These are phyloP conservation scores for Phanerochaete sordida DNA, from an alignment of 768 basidiomycete genomes.

Conservation along the genomic window DNA sequence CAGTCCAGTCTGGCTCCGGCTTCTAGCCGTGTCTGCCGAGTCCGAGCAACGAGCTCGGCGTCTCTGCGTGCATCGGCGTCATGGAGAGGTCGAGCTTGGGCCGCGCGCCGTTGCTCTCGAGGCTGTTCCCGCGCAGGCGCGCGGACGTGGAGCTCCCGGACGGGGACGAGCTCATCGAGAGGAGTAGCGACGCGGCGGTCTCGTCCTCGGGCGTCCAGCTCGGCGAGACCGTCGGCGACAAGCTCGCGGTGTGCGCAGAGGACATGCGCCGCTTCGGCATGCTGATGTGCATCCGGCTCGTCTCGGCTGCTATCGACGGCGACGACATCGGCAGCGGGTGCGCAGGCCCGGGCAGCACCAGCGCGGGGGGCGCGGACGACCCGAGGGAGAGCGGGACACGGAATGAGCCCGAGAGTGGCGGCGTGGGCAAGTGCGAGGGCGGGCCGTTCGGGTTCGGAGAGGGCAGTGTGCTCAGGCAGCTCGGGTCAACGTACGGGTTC, in stretches of 20 bases:
- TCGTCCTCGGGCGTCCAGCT: conserved; percentile 61
- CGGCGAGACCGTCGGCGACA: conserved; percentile 22
- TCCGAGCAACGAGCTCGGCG: conserved; percentile 23
- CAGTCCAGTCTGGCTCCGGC: not conserved
- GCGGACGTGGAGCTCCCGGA: conserved; percentile 10
- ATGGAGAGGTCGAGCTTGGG: conserved; percentile 2
- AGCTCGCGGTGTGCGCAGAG: not conserved
- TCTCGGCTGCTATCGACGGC: conserved; percentile 33
- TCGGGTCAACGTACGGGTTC: conserved; percentile 26
- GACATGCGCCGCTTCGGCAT: conserved; percentile 14
- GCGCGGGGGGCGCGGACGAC: conserved; percentile 49
- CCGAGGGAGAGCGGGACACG: conserved; percentile 16
- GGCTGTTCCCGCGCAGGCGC: conserved; percentile 9
- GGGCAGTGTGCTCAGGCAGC: conserved; percentile 16
- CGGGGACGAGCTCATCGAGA: conserved; percentile 58
- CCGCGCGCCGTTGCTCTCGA: not conserved
- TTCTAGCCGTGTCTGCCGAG: conserved; percentile 6
- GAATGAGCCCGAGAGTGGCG: conserved; percentile 31
- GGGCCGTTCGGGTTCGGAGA: not conserved
- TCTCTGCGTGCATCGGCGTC: conserved; percentile 17
- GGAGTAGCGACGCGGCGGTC: conserved; percentile 60
- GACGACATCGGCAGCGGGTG: conserved; percentile 43
- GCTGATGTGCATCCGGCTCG: conserved; percentile 10
- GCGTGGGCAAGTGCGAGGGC: conserved; percentile 32
- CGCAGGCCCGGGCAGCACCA: conserved; percentile 45